These are phyloP conservation scores for Thalia dealbata DNA, from an alignment of 176 grass and related monocot genomes.

Conservation along the genomic window DNA sequence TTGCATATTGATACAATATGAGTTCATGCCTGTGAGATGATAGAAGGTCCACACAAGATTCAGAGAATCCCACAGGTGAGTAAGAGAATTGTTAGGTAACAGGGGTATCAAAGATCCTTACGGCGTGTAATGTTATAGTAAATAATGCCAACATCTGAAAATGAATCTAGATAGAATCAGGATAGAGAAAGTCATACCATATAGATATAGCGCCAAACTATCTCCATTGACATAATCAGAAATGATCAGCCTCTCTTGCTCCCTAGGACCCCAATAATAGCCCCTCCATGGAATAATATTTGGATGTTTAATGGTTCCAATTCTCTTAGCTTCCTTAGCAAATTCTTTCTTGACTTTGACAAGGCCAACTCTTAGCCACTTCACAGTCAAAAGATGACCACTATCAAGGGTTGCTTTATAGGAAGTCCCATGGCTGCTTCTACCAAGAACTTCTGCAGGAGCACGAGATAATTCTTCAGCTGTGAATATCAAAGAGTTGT, in stretches of 20 bases:
- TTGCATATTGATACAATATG: not conserved
- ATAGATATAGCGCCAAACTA: conserved; percentile 72
- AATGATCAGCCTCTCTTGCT: conserved; percentile 92
- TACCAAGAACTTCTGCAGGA: conserved; percentile 86
- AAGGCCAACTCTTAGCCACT: conserved; percentile 79
- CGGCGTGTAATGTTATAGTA: not conserved
- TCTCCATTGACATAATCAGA: conserved; percentile 70
- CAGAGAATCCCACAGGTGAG: not conserved
- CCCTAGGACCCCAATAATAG: conserved; percentile 87
- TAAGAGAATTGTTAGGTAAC: not conserved
- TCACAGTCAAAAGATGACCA: conserved; percentile 73
- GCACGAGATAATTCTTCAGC: conserved; percentile 81
- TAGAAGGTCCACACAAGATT: not conserved
- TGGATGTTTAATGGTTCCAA: conserved; percentile 61
- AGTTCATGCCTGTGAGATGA: not conserved
- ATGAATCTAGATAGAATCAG: conserved; percentile 14
- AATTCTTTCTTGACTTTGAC: conserved; percentile 90
- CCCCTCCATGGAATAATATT: conserved; percentile 84
- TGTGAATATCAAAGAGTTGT: conserved; percentile 64
- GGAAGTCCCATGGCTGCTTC: conserved; percentile 79
- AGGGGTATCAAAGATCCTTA: not conserved
- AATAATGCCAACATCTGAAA: not conserved
- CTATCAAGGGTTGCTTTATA: conserved; percentile 67
- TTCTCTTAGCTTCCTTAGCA: conserved; percentile 72
- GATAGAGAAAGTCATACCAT: conserved; percentile 50